Evolutionary conservation across 1,139 yeast genomes (phyloP).

Genomic region (Pichia sp.): DNA sequence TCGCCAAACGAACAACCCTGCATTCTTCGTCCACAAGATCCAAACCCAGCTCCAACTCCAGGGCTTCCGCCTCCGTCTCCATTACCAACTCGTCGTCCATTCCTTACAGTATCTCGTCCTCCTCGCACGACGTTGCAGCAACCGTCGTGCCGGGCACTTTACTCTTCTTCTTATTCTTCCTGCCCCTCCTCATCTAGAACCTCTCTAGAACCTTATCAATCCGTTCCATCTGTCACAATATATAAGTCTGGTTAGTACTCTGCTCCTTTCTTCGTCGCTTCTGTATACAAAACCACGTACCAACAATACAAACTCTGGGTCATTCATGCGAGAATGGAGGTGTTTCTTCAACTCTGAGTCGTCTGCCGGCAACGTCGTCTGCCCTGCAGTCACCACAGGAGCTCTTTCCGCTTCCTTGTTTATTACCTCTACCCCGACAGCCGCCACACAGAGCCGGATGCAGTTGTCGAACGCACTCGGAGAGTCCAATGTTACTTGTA

Average conservation of each 20-base stretch:
- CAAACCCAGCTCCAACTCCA: constrained; percentile 1
- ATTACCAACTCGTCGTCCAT: not conserved
- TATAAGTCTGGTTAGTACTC: not conserved
- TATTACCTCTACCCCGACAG: not conserved
- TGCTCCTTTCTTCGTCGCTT: not conserved
- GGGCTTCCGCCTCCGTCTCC: not conserved
- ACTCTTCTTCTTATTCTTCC: not conserved
- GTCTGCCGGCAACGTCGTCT: not conserved
- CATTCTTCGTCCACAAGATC: not conserved
- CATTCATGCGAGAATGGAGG: not conserved
- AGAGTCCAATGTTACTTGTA: not conserved
- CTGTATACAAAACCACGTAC: not conserved
- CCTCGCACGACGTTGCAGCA: not conserved
- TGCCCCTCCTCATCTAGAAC: not conserved
- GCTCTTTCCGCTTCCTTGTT: not conserved
- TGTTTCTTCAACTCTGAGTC: not conserved
- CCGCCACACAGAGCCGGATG: not conserved
- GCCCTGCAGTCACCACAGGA: not conserved
- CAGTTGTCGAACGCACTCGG: not conserved
- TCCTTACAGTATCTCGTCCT: not conserved
- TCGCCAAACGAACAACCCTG: no score
- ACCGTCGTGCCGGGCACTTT: not conserved
- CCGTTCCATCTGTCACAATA: constrained; percentile 3
- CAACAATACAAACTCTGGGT: constrained; percentile 1
- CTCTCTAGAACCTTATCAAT: not conserved